Conservation (phyloP, 1,139 yeast species). For the Nakaseomyces nivariensis region DNA sequence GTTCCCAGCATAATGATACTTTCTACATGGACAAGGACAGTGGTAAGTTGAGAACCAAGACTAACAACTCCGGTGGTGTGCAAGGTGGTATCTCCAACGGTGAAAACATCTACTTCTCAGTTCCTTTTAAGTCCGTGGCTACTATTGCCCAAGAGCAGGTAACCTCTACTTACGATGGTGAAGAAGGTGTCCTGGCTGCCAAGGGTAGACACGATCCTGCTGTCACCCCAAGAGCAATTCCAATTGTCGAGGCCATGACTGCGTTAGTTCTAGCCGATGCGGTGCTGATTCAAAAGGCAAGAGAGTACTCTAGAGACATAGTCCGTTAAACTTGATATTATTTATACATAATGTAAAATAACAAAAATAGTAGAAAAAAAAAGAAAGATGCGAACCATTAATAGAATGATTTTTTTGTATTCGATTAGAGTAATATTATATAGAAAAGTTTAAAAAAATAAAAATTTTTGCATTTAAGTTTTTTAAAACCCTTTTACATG, state of each 20-base stretch:
- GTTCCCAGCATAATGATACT: conserved; percentile 88
- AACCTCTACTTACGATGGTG: conserved; percentile 82
- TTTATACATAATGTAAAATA: neutral
- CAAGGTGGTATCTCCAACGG: conserved; percentile 98
- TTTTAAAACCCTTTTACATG: conserved; percentile 16
- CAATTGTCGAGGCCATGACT: conserved; percentile 97
- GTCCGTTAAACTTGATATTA: conserved; percentile 10
- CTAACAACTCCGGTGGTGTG: conserved; percentile 93
- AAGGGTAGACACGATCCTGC: conserved; percentile 98
- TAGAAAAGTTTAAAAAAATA: neutral
- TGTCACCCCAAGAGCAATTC: conserved; percentile 97
- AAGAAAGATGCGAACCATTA: neutral
- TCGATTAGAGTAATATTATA: neutral
- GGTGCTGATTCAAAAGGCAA: conserved; percentile 71
- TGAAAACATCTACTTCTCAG: conserved; percentile 85
- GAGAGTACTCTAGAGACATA: conserved; percentile 39
- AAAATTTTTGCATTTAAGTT: no score
- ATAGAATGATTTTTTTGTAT: no score
- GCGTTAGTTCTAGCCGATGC: conserved; percentile 87
- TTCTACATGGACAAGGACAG: conserved; percentile 50
- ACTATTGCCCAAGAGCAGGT: conserved; percentile 89
- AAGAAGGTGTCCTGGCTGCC: conserved; percentile 79
- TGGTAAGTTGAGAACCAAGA: conserved; percentile 63
- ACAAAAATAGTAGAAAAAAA: neutral
- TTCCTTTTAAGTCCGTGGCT: conserved; percentile 97